Conservation (phyloP, 2,329 filamentous ascomycete species). For the Monosporascus sp. region DNA sequence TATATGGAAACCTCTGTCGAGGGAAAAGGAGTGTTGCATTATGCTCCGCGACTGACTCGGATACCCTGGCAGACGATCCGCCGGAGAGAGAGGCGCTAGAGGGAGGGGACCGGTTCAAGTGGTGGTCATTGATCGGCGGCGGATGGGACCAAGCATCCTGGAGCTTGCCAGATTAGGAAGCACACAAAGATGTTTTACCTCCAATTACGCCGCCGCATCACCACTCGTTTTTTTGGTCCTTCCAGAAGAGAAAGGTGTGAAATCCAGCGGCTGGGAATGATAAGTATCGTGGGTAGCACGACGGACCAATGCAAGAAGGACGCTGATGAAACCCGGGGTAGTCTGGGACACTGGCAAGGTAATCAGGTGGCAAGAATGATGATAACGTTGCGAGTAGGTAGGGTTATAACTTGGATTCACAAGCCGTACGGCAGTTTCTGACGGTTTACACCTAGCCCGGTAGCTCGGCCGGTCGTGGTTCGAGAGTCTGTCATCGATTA, state of each 20-base stretch:
- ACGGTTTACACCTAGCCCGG: too few species aligned
- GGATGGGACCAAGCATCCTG: not conserved
- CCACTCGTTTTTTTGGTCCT: not conserved
- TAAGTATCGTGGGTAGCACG: not conserved
- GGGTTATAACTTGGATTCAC: not conserved
- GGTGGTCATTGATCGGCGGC: not conserved
- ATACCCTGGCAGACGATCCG: not conserved
- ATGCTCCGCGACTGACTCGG: too few species aligned
- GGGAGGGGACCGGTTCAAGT: not conserved
- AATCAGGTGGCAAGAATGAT: not conserved
- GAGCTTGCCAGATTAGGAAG: not conserved
- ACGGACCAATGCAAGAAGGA: not conserved
- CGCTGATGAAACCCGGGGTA: not conserved
- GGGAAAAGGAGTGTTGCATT: too few species aligned
- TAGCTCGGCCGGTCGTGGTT: too few species aligned
- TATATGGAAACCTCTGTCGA: not conserved
- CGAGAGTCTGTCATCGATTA: not conserved
- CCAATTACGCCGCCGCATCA: not conserved
- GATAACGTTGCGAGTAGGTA: not conserved
- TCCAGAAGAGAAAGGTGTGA: not conserved
- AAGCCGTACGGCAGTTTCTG: not conserved
- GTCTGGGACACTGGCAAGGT: not conserved
- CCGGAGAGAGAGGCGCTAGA: not conserved
- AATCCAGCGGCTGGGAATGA: not conserved
- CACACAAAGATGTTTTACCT: not conserved